Evolutionary conservation across 2,329 filamentous ascomycete genomes (phyloP), one percentile per base, ranked within the genome.

Genomic region (Monosporascus sp.): DNA sequence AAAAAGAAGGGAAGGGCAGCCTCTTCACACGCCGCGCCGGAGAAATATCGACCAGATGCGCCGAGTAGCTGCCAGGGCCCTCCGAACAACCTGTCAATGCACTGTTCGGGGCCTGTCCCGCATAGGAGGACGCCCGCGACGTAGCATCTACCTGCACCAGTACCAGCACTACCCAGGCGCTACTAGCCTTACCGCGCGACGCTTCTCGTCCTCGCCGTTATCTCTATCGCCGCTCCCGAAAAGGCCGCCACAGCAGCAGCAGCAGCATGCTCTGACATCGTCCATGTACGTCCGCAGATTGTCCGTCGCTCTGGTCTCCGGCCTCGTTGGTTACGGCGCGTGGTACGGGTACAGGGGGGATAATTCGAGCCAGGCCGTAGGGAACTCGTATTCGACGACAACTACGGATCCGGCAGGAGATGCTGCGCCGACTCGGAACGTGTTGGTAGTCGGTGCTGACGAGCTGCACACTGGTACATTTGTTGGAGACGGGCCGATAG

Each of bases 381-480:
- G 65, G 51, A 68, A 70, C 54, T 63, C 74, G 51, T 73, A 72
- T 48, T 72, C 72, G 61, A 74, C 78, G 61, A 72, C 74, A 18
- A 72, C 73, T 11, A 61, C 70, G 51, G 66, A 65, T 43, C 57
- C 64, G 44, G 55, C 65, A 26, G 68, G 66, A 59, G 72, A 72
- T 64, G 74, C 72, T 24, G 65, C 73, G 31, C 74, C 77, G 9
- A 83, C 80, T 41, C 82, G 72, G 71, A 91, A 79, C 60, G 89
- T 95, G 20, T 79, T 97, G 24, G 85, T 97, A 43, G 89, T 99
- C 50, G 91, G 93, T 56, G 88, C 92, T 65, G 91, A 96, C 68
- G 87, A 95, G 70, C 82, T 99, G 49, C 93, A 92, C 67, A 94
- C 93, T 11, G 89, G 89, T 24, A 89, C 89, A 8, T 86, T 97